Evolutionary conservation across 1,284 basidiomycete genomes (phyloP).

Genomic region (Cutaneotrichosporon cutaneum): DNA sequence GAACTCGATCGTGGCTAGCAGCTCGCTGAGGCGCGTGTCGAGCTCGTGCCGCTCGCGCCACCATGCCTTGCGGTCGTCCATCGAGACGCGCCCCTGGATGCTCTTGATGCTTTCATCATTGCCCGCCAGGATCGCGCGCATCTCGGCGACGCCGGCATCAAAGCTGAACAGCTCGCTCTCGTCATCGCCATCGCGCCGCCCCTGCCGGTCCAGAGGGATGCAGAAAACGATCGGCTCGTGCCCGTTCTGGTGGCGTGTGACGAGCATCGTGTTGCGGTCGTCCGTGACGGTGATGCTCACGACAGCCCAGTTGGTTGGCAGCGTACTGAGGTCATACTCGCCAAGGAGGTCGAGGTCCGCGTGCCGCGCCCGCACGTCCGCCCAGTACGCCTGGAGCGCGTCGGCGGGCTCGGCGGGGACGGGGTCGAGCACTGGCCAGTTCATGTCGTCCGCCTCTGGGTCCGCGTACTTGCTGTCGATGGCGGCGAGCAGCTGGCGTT

Average conservation of each 20-base stretch:
- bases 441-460: conserved; percentile 42
- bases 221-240: conserved; percentile 75
- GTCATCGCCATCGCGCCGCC: conserved; percentile 72
- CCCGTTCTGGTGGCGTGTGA: conserved; percentile 71
- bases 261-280: conserved; percentile 77
- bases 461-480: conserved; percentile 57
- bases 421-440: conserved; percentile 63
- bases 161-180: conserved; percentile 72
- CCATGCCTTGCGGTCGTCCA: conserved; percentile 58
- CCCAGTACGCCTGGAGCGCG: conserved; percentile 25
- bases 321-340: conserved; percentile 37
- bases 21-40: conserved; percentile 70
- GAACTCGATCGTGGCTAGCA: conserved; percentile 84
- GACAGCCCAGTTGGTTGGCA: conserved; percentile 81
- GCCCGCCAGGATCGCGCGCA: conserved; percentile 73
- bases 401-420: conserved; percentile 9
- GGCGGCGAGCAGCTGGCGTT: conserved; percentile 62
- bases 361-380: conserved; percentile 60
- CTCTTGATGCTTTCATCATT: conserved; percentile 57
- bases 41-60: conserved; percentile 77
- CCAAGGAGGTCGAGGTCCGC: conserved; percentile 49
- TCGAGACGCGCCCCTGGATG: conserved; percentile 44
- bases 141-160: conserved; percentile 68
- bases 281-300: conserved; percentile 79
- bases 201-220: conserved; percentile 75